Evolutionary conservation across 768 basidiomycete genomes (phyloP).

Genomic region (Pleurotus cornucopiae): DNA sequence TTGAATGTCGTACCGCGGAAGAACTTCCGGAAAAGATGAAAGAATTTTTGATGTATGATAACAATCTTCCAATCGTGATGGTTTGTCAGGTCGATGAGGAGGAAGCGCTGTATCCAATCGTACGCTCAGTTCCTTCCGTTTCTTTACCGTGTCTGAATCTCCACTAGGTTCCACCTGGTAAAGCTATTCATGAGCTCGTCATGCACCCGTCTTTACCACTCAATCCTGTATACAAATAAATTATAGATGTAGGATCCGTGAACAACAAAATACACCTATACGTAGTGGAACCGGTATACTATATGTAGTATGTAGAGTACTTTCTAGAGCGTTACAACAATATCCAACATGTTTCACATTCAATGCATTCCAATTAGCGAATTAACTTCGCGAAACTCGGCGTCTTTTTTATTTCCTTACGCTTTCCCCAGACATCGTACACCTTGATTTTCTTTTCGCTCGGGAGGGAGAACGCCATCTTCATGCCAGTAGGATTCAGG

Average conservation of each 20-base stretch:
- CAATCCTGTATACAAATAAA: constrained; percentile 6
- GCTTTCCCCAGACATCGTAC: constrained; percentile 53
- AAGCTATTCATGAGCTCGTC: constrained; percentile 88
- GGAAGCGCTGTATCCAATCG: constrained; percentile 92
- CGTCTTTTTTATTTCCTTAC: constrained; percentile 26
- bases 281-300: too few species aligned
- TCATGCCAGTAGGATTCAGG: constrained; percentile 46
- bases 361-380: too few species aligned
- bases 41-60: constrained; percentile 95
- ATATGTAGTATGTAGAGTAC: too few species aligned
- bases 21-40: constrained; percentile 96
- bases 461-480: constrained; percentile 55
- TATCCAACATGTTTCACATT: too few species aligned
- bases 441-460: constrained; percentile 65
- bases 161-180: constrained; percentile 81
- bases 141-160: constrained; percentile 11
- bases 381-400: constrained; percentile 14
- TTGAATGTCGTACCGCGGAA: constrained; percentile 62
- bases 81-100: constrained; percentile 83
- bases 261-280: too few species aligned
- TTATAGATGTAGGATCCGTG: not conserved
- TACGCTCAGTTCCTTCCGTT: constrained; percentile 23
- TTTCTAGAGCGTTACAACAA: too few species aligned
- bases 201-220: constrained; percentile 54
- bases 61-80: constrained; percentile 79